Base-by-base conservation (phyloP, 305 asterid species). In the Fraxinus xanthoxyloides region DNA sequence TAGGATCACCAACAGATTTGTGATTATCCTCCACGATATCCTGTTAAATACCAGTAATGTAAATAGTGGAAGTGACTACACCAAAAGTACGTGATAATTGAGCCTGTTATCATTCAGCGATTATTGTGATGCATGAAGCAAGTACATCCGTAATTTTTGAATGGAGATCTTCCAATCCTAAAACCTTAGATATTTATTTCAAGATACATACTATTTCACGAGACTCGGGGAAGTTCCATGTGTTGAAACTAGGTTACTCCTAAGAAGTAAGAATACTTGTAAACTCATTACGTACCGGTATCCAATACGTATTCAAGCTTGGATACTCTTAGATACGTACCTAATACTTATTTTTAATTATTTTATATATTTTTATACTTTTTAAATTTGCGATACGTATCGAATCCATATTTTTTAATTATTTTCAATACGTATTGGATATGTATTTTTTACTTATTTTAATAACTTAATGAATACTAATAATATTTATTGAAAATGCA, bases 11-110 rank as follows among this genome's bases (percentile, higher is more conserved):
- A 77, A 61, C 81, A 82, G 90, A 70, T 83, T 83, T 82, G 13
- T 74, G 92, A 84, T 87, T 81, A 83, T 89, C 90, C 84, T 87
- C 90, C 79, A 13, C 87, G 63, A 82, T 85, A 77, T 90, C 92
- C 98, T 94, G 82, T 81, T 32, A 67, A 85, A 76, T 32, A 72
- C 76, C 32, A 32, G 3, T 72, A 72, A 31, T 15, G 36, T 77
- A 81, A 63, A 13, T 56, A 30, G 76, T 15, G 36, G 15, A 48
- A 77, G 35, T 77, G 80, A 67, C 80, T 77, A 77, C 15, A 69
- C 73, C 75, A 69, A 77, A 73, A 63, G 70, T 43, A 76, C 4
- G 32, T 1, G 23, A 79, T 46, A 80, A 69, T 72, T 54, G 77
- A 72, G 76, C 43, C 76, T 32, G 21, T 26, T n/a, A 72, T 32